phyloP scores from a whole-genome alignment of 2,329 filamentous ascomycete genomes.

The Tolypocladium capitatum region DNA sequence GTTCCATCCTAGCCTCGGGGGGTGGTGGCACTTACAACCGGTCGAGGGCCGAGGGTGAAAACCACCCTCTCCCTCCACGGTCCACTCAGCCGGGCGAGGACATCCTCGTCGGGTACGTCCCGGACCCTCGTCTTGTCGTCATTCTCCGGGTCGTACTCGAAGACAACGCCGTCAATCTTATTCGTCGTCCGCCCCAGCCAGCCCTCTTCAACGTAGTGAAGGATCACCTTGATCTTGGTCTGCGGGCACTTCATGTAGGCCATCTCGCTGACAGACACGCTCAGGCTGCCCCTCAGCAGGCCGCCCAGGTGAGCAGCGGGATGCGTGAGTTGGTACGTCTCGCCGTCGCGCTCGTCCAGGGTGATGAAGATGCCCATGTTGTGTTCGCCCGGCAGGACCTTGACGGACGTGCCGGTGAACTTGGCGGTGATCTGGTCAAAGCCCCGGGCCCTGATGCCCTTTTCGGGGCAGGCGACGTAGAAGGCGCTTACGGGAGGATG shows the following conservation, averaged over 20 bases:
- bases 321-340: constrained; percentile 91
- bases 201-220: constrained; percentile 87
- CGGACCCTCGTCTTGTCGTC: constrained; percentile 69
- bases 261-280: constrained; percentile 78
- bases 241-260: constrained; percentile 84
- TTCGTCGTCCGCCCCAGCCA: constrained; percentile 90
- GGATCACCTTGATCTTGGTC: constrained; percentile 79
- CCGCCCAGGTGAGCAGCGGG: constrained; percentile 88
- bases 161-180: constrained; percentile 80
- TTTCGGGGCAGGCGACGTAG: constrained; percentile 82
- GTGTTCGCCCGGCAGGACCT: constrained; percentile 80
- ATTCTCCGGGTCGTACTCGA: constrained; percentile 77
- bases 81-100: constrained; percentile 71
- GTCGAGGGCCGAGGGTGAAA: constrained; percentile 46
- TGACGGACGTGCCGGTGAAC: constrained; percentile 90
- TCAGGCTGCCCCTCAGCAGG: constrained; percentile 73
- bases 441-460: constrained; percentile 73
- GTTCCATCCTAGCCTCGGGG: not conserved
- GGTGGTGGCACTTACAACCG: constrained; percentile 37
- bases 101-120: constrained; percentile 74
- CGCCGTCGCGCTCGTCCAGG: constrained; percentile 63
- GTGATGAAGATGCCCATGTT: constrained; percentile 95
- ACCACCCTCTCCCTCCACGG: constrained; percentile 66
- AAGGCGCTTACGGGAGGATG: constrained; percentile 96
- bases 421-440: constrained; percentile 96